A percentile compares a stretch with the other conserved stretches of the same genome.
Conservation (phyloP, 2,329 filamentous ascomycete species). For the Aspergillus tamarii region DNA sequence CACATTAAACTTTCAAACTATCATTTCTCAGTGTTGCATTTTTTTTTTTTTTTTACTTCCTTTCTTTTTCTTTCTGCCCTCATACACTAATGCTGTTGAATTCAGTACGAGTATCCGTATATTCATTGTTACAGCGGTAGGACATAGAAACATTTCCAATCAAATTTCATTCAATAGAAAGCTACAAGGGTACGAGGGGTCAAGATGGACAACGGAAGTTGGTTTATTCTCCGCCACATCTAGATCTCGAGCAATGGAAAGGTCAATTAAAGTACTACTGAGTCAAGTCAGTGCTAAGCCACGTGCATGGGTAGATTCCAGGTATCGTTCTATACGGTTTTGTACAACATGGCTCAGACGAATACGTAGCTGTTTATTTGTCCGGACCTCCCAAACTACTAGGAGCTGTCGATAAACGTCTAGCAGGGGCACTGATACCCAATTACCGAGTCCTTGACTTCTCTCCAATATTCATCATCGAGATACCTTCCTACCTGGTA, state of each 20-base stretch:
- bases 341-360: not conserved
- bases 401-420: no score
- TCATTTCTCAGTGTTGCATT: not conserved
- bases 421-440: not conserved
- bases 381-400: no score
- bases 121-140: not conserved
- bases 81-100: not conserved
- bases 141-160: not conserved
- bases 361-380: not conserved
- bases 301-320: not conserved
- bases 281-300: not conserved
- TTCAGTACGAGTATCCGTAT: not conserved
- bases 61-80: not conserved
- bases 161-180: not conserved
- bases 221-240: not conserved
- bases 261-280: no score
- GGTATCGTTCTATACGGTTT: not conserved
- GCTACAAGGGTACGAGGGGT: not conserved
- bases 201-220: not conserved
- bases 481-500: not conserved
- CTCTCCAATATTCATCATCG: not conserved
- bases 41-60: not conserved
- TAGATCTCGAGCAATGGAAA: not conserved
- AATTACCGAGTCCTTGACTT: not conserved
- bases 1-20: not conserved